Evolutionary conservation across 2,329 filamentous ascomycete genomes (phyloP).

Genomic region (Ophidiomyces ophidiicola): DNA sequence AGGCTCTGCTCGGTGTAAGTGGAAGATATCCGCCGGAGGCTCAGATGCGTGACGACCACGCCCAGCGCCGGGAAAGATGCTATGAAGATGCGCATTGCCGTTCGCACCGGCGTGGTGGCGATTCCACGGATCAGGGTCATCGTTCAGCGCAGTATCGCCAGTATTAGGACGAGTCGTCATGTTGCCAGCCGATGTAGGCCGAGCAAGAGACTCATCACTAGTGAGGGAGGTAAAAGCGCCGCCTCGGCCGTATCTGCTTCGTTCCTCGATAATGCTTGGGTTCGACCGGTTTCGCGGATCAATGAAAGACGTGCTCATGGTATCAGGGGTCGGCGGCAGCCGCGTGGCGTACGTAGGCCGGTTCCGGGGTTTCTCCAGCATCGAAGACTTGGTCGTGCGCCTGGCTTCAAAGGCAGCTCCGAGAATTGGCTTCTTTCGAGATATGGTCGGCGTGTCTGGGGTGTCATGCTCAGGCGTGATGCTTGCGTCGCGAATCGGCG

Average conservation of each 20-base stretch:
- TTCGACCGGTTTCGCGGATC: constrained; percentile 25
- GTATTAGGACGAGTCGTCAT: constrained; percentile 24
- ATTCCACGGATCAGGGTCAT: constrained; percentile 24
- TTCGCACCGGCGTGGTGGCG: constrained; percentile 18
- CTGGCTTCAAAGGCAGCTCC: constrained; percentile 19
- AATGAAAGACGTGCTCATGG: constrained; percentile 31
- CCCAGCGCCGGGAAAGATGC: constrained; percentile 22
- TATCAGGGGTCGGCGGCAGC: constrained; percentile 33
- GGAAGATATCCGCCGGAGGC: constrained; percentile 11
- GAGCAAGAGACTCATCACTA: constrained; percentile 18
- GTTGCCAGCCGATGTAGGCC: constrained; percentile 27
- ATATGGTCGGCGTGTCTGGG: neutral
- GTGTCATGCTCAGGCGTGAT: constrained; percentile 14
- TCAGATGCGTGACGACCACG: constrained; percentile 13
- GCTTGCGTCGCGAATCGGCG: constrained; percentile 15
- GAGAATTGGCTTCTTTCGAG: constrained; percentile 14
- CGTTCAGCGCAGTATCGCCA: constrained; percentile 21
- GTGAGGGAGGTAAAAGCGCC: constrained; percentile 14
- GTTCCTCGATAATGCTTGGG: constrained; percentile 25
- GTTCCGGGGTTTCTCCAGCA: neutral
- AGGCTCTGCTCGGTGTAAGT: neutral
- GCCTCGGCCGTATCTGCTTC: constrained; percentile 18
- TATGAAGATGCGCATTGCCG: constrained; percentile 19
- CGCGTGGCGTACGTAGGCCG: constrained; percentile 22
- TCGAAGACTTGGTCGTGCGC: constrained; percentile 15